These are phyloP conservation scores for Backusella psychrophila DNA, from an alignment of 192 early-diverging fungal species.

Conservation along the genomic window DNA sequence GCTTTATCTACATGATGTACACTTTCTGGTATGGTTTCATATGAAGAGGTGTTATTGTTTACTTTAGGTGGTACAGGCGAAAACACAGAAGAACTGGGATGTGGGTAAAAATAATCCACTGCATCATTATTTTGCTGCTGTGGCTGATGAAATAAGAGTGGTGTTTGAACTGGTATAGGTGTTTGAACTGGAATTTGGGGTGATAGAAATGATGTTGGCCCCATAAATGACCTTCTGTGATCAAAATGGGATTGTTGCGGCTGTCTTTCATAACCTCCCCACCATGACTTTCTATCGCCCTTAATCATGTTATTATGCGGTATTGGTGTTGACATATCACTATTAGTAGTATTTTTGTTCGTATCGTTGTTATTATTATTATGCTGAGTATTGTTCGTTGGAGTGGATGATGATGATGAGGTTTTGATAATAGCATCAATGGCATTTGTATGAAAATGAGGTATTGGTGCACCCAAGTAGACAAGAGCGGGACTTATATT, in stretches of 20 bases:
- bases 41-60: background rate
- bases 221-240: background rate
- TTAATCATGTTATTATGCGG: background rate
- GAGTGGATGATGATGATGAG: background rate
- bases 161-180: slow-evolving; percentile 11
- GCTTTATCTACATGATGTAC: background rate
- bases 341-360: background rate
- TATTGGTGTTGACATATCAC: background rate
- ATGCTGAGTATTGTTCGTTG: background rate
- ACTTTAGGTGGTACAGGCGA: background rate
- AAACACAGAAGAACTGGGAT: background rate
- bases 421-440: slow-evolving; percentile 19
- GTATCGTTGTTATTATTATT: background rate
- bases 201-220: background rate
- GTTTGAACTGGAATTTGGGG: background rate
- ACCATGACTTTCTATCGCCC: slow-evolving; percentile 18
- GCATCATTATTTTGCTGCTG: background rate
- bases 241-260: background rate
- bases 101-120: slow-evolving; percentile 1
- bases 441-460: slow-evolving; percentile 13
- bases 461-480: slow-evolving; percentile 17
- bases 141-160: background rate
- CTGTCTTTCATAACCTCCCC: slow-evolving; percentile 6
- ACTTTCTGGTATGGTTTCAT: background rate
- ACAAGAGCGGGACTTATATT: background rate